Conservation (phyloP, 2,329 filamentous ascomycete species). For the Verticillium nonalfalfae region DNA sequence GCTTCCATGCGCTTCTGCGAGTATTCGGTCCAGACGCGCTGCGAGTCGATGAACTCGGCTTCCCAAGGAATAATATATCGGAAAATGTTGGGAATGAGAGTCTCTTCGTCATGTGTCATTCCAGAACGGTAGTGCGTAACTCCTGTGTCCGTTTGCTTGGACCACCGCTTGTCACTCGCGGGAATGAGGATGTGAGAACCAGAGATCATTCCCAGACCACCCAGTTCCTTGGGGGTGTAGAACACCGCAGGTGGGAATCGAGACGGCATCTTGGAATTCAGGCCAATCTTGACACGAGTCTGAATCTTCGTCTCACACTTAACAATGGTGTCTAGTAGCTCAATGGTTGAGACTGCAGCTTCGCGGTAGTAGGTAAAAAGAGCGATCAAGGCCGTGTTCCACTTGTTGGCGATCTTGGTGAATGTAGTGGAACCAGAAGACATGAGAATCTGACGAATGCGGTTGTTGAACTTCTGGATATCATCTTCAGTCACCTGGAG, state of each 20-base stretch:
- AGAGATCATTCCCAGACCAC: conserved; percentile 97
- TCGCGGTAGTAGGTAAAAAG: conserved; percentile 99
- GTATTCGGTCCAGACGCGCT: conserved; percentile 98
- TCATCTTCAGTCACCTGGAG: conserved; percentile 97
- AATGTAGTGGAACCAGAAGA: conserved; percentile 99
- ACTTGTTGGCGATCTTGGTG: conserved; percentile 99
- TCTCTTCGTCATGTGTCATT: conserved; percentile 98
- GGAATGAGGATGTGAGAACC: conserved; percentile 97
- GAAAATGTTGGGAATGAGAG: conserved; percentile 97
- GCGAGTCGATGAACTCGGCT: conserved; percentile 97
- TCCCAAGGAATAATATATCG: conserved; percentile 99
- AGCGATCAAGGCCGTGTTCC: conserved; percentile 96
- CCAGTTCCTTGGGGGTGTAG: conserved; percentile 96
- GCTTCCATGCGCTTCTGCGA: conserved; percentile 96
- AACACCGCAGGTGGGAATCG: conserved; percentile 98
- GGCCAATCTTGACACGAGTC: conserved; percentile 94
- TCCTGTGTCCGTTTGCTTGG: conserved; percentile 93
- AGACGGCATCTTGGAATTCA: conserved; percentile 99
- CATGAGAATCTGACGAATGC: conserved; percentile 97
- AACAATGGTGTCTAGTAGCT: conserved; percentile 92
- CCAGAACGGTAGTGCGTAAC: conserved; percentile 95
- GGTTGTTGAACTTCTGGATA: conserved; percentile 98
- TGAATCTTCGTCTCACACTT: conserved; percentile 99
- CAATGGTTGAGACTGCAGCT: conserved; percentile 91
- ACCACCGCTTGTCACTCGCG: conserved; percentile 96